A percentile compares a stretch with the other conserved stretches of the same genome.
Evolutionary conservation across 2,329 filamentous ascomycete genomes (phyloP).

Genomic region (Fusarium sp.): DNA sequence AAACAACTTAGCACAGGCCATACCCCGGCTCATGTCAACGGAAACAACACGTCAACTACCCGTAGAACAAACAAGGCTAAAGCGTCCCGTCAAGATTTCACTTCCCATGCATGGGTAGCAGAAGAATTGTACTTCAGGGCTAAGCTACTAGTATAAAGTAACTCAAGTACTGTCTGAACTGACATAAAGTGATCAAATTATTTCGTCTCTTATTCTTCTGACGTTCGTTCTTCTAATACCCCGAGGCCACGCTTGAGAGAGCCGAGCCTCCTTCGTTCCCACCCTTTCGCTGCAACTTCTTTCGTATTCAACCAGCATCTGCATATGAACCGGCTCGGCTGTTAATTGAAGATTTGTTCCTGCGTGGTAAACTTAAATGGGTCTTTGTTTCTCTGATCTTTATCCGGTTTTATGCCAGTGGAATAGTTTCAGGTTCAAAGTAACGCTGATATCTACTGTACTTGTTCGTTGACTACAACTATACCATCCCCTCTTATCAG

Average conservation of each 20-base stretch:
- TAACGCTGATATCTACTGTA: background rate
- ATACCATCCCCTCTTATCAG: background rate
- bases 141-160: background rate
- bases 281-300: constrained; percentile 28
- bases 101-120: constrained; percentile 3
- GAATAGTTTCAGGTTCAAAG: background rate
- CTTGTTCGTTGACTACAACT: background rate
- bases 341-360: background rate
- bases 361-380: background rate
- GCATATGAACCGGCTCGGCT: background rate
- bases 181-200: background rate
- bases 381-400: background rate
- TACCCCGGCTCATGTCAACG: constrained; percentile 26
- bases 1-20: constrained; percentile 33
- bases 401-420: background rate
- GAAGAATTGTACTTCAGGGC: background rate
- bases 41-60: constrained; percentile 21
- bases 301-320: constrained; percentile 31
- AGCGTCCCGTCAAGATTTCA: constrained; percentile 5
- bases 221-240: background rate
- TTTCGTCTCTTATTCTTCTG: background rate
- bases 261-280: constrained; percentile 34
- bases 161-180: background rate
- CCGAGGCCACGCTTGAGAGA: background rate
- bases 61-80: constrained; percentile 12